phyloP scores from a whole-genome alignment of 2,329 filamentous ascomycete genomes.

The Lecanosticta acicola region DNA sequence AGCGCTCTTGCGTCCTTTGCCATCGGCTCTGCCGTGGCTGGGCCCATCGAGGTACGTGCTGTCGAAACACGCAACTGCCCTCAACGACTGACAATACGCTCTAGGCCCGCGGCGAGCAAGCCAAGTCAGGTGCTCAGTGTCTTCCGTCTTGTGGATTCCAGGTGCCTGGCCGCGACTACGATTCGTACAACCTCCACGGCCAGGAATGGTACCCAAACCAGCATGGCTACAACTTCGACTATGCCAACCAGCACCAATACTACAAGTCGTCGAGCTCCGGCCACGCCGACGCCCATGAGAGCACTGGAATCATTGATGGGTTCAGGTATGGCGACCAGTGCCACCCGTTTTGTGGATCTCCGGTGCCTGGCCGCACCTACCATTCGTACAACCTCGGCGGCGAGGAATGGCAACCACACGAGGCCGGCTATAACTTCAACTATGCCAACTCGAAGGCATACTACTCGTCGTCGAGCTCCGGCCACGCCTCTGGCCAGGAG shows the following conservation, averaged over 20 bases:
- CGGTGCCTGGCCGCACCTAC: background rate
- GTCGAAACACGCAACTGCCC: background rate
- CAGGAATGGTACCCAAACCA: background rate
- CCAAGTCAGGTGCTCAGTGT: background rate
- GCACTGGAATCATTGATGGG: too few species aligned
- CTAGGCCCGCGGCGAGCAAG: background rate
- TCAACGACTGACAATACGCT: background rate
- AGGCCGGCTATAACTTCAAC: background rate
- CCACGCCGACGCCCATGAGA: background rate
- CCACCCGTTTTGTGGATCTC: background rate
- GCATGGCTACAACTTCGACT: background rate
- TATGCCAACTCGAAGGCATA: background rate
- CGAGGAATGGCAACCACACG: background rate
- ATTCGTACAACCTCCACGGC: background rate
- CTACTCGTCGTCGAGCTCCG: background rate
- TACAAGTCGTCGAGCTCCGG: background rate
- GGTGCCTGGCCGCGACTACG: background rate
- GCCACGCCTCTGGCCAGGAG: too few species aligned
- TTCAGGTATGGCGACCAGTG: background rate
- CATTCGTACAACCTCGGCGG: background rate
- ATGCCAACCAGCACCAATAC: background rate
- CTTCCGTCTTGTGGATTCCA: background rate
- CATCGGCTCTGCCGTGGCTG: background rate
- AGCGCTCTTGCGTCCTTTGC: background rate
- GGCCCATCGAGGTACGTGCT: background rate